Evolutionary conservation across 805 yeast genomes (phyloP).

Genomic region (Metschnikowia peoriensis): DNA sequence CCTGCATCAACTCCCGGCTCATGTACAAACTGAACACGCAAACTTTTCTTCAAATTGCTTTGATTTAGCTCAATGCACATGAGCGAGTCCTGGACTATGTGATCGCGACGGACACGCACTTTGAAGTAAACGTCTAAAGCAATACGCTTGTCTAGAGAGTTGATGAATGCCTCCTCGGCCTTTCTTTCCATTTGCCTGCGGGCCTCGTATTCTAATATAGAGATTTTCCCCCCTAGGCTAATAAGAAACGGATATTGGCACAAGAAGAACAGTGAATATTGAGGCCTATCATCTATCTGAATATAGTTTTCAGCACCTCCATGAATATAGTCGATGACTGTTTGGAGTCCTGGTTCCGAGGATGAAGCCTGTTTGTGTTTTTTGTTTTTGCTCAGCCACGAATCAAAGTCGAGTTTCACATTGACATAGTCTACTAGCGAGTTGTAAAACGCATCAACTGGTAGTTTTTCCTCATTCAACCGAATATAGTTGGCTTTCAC

Average conservation of each 20-base stretch:
- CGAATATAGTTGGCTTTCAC: constrained; percentile 51
- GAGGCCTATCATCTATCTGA: constrained; percentile 10
- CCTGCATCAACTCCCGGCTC: constrained; percentile 98
- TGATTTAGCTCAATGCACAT: constrained; percentile 54
- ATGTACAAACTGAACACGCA: constrained; percentile 74
- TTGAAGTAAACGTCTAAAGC: constrained; percentile 67
- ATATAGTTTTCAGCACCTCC: constrained; percentile 28
- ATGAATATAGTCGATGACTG: constrained; percentile 48
- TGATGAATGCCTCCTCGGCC: constrained; percentile 86
- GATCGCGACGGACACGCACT: constrained; percentile 64
- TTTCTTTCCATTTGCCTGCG: constrained; percentile 76
- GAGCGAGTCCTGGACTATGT: constrained; percentile 73
- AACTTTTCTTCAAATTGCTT: constrained; percentile 65
- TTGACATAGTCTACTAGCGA: constrained; percentile 78
- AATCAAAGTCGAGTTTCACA: constrained; percentile 74
- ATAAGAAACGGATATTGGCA: constrained; percentile 84
- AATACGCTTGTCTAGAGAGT: constrained; percentile 60
- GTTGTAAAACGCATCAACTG: constrained; percentile 63
- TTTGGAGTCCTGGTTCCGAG: constrained; percentile 31
- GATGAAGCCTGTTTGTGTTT: neutral
- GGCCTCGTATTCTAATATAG: constrained; percentile 79
- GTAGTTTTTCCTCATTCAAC: constrained; percentile 17
- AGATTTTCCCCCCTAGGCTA: constrained; percentile 78
- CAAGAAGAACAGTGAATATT: constrained; percentile 48
- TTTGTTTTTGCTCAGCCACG: constrained; percentile 53